These are phyloP conservation scores for Fusarium sarcochroum DNA, from an alignment of 2,329 filamentous ascomycete genomes.

Conservation along the genomic window DNA sequence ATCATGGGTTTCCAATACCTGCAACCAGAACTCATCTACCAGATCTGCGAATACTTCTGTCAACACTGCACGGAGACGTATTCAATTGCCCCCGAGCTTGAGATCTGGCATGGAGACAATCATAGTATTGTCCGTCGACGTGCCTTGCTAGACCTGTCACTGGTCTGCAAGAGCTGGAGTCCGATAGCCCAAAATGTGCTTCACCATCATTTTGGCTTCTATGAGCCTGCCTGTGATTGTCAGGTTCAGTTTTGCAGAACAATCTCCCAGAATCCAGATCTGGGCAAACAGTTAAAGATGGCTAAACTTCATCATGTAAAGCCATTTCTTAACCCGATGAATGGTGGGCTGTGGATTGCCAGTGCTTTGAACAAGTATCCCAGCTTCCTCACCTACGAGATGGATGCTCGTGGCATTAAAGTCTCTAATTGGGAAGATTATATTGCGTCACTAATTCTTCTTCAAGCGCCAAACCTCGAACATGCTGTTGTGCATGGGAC, in stretches of 20 bases:
- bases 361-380: neutral
- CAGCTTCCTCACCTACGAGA: neutral
- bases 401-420: too few relatives aligned
- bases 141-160: neutral
- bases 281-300: neutral
- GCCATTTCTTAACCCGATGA: neutral
- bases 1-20: neutral
- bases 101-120: neutral
- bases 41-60: constrained; percentile 22
- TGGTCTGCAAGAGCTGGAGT: neutral
- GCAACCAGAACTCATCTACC: neutral
- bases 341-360: neutral
- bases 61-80: constrained; percentile 16
- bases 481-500: neutral
- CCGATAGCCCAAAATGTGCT: constrained; percentile 15
- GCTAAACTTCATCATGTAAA: neutral
- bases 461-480: constrained; percentile 3
- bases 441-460: neutral
- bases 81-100: neutral
- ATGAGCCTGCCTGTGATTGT: neutral
- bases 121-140: neutral
- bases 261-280: neutral
- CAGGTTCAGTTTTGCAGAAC: constrained; percentile 11
- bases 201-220: constrained; percentile 20
- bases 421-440: neutral